Percentiles rank a stretch among this genome's conserved stretches.
Conservation (phyloP, 768 basidiomycete species). For the Postia placenta region DNA sequence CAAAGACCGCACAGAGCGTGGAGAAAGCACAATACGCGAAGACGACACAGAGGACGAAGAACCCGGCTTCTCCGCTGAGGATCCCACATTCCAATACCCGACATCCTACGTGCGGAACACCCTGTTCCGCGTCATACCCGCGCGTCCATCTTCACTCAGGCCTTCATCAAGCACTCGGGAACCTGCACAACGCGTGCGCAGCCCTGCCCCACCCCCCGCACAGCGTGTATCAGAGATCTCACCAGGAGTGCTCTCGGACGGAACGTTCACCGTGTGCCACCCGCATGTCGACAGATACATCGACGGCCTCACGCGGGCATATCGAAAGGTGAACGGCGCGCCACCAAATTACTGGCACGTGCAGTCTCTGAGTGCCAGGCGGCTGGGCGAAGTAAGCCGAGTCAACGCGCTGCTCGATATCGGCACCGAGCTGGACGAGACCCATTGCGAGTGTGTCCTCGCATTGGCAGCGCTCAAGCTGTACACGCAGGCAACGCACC, state of each 20-base stretch:
- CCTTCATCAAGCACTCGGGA: too few relatives aligned
- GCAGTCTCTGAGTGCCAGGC: neutral
- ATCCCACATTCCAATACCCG: too few relatives aligned
- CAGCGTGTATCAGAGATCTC: neutral
- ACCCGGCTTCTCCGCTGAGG: too few relatives aligned
- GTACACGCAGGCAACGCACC: slow-evolving; percentile 46
- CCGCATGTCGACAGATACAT: slow-evolving; percentile 47
- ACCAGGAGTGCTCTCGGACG: slow-evolving; percentile 31
- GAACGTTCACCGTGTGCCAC: slow-evolving; percentile 40
- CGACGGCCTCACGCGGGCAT: slow-evolving; percentile 32
- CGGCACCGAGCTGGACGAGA: slow-evolving; percentile 7
- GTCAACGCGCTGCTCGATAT: slow-evolving; percentile 11
- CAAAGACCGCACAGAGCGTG: too few relatives aligned
- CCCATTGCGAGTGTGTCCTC: slow-evolving; percentile 34
- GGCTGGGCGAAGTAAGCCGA: slow-evolving; percentile 1
- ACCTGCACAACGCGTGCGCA: neutral
- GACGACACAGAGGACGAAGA: too few relatives aligned
- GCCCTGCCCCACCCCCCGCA: neutral
- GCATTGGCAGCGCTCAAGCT: slow-evolving; percentile 58
- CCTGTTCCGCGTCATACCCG: too few relatives aligned
- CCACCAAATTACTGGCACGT: slow-evolving; percentile 2
- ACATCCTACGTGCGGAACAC: too few relatives aligned
- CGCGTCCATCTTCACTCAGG: too few relatives aligned
- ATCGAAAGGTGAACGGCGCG: slow-evolving; percentile 22
- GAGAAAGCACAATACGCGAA: too few relatives aligned